Conservation (phyloP, 148 eudicot genomes). For the Spergularia bocconei region DNA sequence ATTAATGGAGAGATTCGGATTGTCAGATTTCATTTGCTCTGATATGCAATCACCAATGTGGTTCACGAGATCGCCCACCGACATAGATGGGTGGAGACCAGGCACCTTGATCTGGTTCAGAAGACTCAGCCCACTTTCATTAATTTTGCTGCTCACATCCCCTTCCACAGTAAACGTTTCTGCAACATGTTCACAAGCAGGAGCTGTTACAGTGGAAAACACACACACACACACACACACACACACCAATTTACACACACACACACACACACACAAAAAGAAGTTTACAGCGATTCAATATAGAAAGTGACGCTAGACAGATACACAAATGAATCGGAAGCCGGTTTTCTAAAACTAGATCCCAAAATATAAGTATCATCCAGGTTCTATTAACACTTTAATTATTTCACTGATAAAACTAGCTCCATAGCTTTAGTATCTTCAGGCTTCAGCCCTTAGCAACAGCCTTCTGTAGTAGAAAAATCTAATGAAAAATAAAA, state of each 20-base stretch:
- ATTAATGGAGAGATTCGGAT: constrained; percentile 37
- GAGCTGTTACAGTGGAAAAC: background rate
- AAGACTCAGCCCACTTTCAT: constrained; percentile 39
- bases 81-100: constrained; percentile 68
- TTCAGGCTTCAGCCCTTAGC: too few relatives aligned
- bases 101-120: constrained; percentile 60
- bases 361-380: too few relatives aligned
- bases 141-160: constrained; percentile 35
- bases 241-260: too few relatives aligned
- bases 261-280: too few relatives aligned
- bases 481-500: too few relatives aligned
- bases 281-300: background rate
- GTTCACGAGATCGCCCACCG: constrained; percentile 73
- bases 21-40: constrained; percentile 51
- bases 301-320: too few relatives aligned
- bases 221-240: too few relatives aligned
- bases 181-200: constrained; percentile 1
- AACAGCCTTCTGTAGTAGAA: too few relatives aligned
- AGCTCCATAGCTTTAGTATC: too few relatives aligned
- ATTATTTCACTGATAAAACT: too few relatives aligned
- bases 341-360: too few relatives aligned
- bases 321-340: background rate
- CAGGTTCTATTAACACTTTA: too few relatives aligned
- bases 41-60: constrained; percentile 69
- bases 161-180: constrained; percentile 41